Base-by-base conservation (phyloP, 1,139 yeast species). In the Debaryomyces subglobosus region DNA sequence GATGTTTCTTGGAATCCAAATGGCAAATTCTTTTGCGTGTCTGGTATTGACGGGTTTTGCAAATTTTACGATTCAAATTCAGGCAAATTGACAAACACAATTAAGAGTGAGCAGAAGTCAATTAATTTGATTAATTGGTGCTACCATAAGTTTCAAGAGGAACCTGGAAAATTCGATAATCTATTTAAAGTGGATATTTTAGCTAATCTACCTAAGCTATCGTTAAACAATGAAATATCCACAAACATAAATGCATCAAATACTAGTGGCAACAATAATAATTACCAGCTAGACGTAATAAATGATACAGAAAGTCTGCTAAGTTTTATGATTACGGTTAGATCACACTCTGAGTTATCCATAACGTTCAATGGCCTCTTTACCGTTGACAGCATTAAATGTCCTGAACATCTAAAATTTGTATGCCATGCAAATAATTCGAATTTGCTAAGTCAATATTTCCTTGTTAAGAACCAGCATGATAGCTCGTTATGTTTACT, bases 31-130 rank as follows among this genome's bases (percentile, higher is more conserved):
- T 71, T 82, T 50, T 79, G 78, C 24, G 64, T 80, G 13, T 61
- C 77, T 1, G 82, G 82, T 1, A 53, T 64, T 1, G 84, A 80
- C 53, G 71, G 72, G 2, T 57, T 67, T 12, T 73, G 77, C 42
- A 74, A 78, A 53, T 63, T 81, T 4, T 78, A 78, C 51, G 81
- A 78, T 53, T 68, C 83, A 6, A 78, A 79, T 55, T 74, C 68
- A 33, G 85, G 85, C 0, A 66, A 63, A 10, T 59, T 76, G 40
- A 53, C 78, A 15, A 64, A 66, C 39, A 57, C 50, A 18, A 54
- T 67, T 33, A 54, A 49, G 20, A 57, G 54, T 29, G 48, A 51
- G 9, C 63, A 62, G 23, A 48, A 51, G 10, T 50, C 57, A 25
- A 59, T 72, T 16, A 57, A 55, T 10, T 59, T 64, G 45, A 55